These are phyloP conservation scores for Diaporthe citri DNA, from an alignment of 2,329 filamentous ascomycete species.

Conservation along the genomic window DNA sequence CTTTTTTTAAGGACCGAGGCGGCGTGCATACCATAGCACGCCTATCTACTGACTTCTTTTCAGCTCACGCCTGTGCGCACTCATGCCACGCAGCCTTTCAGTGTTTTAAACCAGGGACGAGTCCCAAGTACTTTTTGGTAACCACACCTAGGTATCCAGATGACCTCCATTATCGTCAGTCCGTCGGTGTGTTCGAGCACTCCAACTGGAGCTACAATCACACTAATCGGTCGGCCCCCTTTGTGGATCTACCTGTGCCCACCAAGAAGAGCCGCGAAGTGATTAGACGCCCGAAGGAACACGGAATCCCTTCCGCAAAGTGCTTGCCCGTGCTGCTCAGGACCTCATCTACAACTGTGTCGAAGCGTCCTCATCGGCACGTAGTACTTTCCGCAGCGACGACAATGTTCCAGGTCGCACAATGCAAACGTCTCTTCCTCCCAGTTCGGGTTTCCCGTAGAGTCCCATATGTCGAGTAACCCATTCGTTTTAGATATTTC, in stretches of 20 bases:
- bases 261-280: too few species aligned
- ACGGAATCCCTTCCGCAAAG: neutral
- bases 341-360: neutral
- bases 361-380: conserved; percentile 1
- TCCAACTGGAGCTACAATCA: too few species aligned
- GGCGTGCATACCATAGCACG: neutral
- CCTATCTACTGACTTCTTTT: neutral
- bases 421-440: conserved; percentile 27
- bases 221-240: neutral
- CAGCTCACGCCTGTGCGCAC: neutral
- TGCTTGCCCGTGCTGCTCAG: neutral
- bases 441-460: conserved; percentile 12
- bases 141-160: neutral
- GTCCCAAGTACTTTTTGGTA: neutral
- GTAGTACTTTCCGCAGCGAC: conserved; percentile 1
- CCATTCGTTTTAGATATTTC: conserved; percentile 2
- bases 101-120: neutral
- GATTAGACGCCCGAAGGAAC: neutral
- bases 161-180: too few species aligned
- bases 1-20: neutral
- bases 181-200: too few species aligned
- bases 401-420: conserved; percentile 13
- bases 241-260: neutral
- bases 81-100: neutral
- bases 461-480: conserved; percentile 20